Conservation (phyloP, 306 rosid genomes). For the Cicer chorassanicum region DNA sequence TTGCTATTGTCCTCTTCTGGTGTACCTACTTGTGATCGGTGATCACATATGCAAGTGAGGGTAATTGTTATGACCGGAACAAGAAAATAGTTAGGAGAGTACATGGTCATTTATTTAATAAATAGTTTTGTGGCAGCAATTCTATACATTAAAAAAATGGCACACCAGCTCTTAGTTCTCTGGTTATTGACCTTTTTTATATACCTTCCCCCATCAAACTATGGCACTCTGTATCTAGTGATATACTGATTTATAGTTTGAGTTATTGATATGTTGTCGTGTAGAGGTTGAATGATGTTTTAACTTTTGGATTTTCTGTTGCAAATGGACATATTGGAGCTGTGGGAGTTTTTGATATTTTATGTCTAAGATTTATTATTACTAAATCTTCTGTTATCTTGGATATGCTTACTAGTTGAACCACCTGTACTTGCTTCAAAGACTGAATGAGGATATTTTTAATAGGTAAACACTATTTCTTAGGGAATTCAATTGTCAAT, state of each 20-base stretch:
- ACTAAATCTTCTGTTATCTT: conserved; percentile 11
- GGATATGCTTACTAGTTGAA: conserved; percentile 30
- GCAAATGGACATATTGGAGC: conserved; percentile 16
- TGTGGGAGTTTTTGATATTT: conserved; percentile 6
- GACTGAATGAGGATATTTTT: conserved; percentile 1
- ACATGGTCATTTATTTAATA: conserved; percentile 1
- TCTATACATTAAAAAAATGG: conserved; percentile 12
- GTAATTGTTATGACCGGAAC: neutral
- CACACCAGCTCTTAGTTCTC: neutral
- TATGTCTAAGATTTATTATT: conserved; percentile 22
- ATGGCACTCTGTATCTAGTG: conserved; percentile 3
- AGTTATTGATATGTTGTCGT: conserved; percentile 35
- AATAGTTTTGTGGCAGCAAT: conserved; percentile 8
- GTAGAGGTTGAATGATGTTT: conserved; percentile 29
- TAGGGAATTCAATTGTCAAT: conserved; percentile 36
- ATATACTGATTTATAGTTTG: neutral
- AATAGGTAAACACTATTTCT: neutral
- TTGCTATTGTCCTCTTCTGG: neutral
- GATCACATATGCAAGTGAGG: conserved; percentile 8
- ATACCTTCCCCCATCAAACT: neutral
- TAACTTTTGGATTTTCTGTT: conserved; percentile 27
- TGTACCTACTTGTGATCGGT: neutral
- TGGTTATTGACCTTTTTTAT: conserved; percentile 28
- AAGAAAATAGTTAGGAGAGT: conserved; percentile 20
- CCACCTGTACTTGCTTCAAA: conserved; percentile 22